Percentiles rank a stretch among this genome's conserved stretches.
Evolutionary conservation across 129 eudicot species (phyloP).

Genomic region (Saussurea involucrata): DNA sequence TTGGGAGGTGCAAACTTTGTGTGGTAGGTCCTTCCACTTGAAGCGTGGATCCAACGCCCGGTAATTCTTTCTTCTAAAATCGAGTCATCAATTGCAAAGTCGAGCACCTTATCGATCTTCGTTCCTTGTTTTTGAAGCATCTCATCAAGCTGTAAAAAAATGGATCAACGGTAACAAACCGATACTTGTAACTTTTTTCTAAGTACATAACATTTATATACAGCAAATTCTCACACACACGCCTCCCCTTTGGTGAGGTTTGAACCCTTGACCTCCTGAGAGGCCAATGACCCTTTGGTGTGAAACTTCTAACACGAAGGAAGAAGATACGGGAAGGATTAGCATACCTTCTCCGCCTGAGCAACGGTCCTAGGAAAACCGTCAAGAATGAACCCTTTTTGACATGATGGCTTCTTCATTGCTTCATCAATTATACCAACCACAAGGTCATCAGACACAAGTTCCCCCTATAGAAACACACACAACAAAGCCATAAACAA

Average conservation of each 20-base stretch:
- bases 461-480: conserved; percentile 56
- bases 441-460: conserved; percentile 83
- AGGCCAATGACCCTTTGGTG: background rate
- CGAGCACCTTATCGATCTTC: conserved; percentile 53
- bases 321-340: background rate
- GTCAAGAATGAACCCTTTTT: conserved; percentile 83
- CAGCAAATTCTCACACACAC: background rate
- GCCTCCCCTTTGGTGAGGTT: background rate
- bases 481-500: background rate
- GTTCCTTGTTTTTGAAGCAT: conserved; percentile 72
- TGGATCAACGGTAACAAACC: background rate
- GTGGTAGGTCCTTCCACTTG: conserved; percentile 85
- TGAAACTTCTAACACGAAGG: background rate
- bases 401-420: conserved; percentile 79
- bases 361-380: conserved; percentile 82
- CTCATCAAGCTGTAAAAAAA: conserved; percentile 63
- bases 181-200: no score
- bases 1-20: conserved; percentile 88
- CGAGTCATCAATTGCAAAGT: conserved; percentile 49
- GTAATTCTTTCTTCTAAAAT: conserved; percentile 58
- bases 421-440: conserved; percentile 88
- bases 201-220: background rate
- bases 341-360: conserved; percentile 66
- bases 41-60: conserved; percentile 74
- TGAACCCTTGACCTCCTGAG: background rate